Percentiles rank a stretch among this genome's conserved stretches.
These are phyloP conservation scores for Ophiostoma piceae DNA, from an alignment of 2,329 filamentous ascomycete genomes.

Conservation along the genomic window DNA sequence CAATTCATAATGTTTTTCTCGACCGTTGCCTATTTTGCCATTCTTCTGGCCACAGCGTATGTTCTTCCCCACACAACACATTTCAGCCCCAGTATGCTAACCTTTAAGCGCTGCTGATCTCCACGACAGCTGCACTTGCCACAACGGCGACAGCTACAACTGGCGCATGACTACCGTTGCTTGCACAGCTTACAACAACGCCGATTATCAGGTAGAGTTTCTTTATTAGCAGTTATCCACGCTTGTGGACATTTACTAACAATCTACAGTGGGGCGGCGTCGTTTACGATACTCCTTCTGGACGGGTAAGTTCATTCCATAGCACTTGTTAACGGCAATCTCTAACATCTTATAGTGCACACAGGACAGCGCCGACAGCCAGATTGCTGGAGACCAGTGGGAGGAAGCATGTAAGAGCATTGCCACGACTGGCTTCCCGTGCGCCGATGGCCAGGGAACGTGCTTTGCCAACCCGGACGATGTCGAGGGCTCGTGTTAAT, in stretches of 20 bases:
- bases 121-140: constrained; percentile 14
- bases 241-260: neutral
- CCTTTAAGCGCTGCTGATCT: neutral
- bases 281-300: neutral
- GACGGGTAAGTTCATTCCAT: neutral
- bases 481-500: neutral
- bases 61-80: neutral
- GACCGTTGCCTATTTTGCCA: neutral
- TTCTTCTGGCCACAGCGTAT: neutral
- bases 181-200: neutral
- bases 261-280: neutral
- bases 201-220: neutral
- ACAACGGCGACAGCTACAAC: constrained; percentile 12
- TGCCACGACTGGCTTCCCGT: neutral
- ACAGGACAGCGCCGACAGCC: neutral
- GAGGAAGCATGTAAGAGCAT: neutral
- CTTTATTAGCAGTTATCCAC: neutral
- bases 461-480: neutral
- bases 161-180: constrained; percentile 10
- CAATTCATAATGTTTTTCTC: constrained; percentile 6
- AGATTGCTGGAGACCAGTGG: constrained; percentile 9
- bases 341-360: constrained; percentile 1
- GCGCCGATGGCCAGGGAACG: constrained; percentile 9
- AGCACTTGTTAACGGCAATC: no score
- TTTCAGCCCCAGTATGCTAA: neutral